Evolutionary conservation across 169 alveolate genomes (phyloP), one percentile per base, ranked within the genome.

Genomic region (Cystoisospora suis): DNA sequence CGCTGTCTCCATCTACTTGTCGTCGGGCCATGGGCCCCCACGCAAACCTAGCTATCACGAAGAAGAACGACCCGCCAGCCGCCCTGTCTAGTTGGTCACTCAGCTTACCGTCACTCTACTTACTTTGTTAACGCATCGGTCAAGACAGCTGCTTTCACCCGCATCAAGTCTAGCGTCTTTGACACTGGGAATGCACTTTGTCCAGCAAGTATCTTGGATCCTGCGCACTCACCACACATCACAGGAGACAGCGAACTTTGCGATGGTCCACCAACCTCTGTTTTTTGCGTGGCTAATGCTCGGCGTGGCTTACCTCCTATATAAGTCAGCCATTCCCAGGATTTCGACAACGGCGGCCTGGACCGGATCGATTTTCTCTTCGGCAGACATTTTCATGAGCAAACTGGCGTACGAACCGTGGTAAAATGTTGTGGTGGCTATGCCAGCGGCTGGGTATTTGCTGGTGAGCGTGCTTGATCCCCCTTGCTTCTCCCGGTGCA

Each of bases 291-390:
- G 32, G 9, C 20, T 12, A 9, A 49, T 20, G 61, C 44, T 44
- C 44, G 17, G 44, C 77, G 20, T 27, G 40, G 69, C 86, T 75
- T 47, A 90, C 93, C 93, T 42, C 42, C 85, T 81, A 90, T 81
- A 91, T 80, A 88, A 45, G 86, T 91, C 94, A 65, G 93, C 92
- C 59, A 83, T 53, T n/a, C 94, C 94, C 65, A 72, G 87, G 47
- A 91, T 44, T 89, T 91, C 94, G 40, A 86, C 88, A 17, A 91
- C 80, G 59, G 94, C 94, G 88, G 88, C 56, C 88, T 87, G 92
- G 49, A 65, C 93, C 27, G 91, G 88, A 45, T 90, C 93, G 46
- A 72, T 69, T 40, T 46, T 80, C 0, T 42, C 90, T 15, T 49
- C 75, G 27, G 53, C 17, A 38, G 65, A 40, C 85, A 44, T 65